Base-by-base conservation (phyloP, 495 filamentous ascomycete genomes). In the Penicillium waksmanii region DNA sequence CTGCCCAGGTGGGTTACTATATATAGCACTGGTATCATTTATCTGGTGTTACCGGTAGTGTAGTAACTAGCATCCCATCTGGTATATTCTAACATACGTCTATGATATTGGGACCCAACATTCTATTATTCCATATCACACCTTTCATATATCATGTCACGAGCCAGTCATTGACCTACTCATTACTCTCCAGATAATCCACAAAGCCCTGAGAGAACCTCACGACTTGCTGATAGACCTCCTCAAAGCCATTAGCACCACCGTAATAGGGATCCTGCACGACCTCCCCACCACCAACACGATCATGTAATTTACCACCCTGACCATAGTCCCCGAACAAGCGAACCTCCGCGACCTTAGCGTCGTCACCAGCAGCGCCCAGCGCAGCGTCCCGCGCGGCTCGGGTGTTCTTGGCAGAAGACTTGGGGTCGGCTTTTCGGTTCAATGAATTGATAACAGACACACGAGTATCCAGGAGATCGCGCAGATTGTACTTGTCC, bases 181-280 rank as follows among this genome's bases (percentile, higher is more conserved):
- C 49, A 15, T 63, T 62, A 52, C 68, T 75, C 58, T 76, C 71
- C 40, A 80, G 42, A 49, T 82, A 69, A 48, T 80, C 75, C 51
- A 96, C 60, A 66, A 96, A 92, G 53, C 88, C 89, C 67, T 82
- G 84, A 27, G 91, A 90, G 69, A 97, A 97, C 55, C 89, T 79
- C 36, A 82, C 75, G 51, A 88, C 85, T 77, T 97, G 95, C 71
- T 93, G 85, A 71, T 89, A 96, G 31, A 93, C 91, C 66, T 84
- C 84, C 60, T 91, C 88, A 67, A 98, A 98, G 5, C 92, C 92
- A 57, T 92, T 82, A 4, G 78, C 80, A 6, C 84, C 92, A 9
- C 91, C 92, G 76, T 98, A 97, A 68, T 98, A 98, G 9, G 95
- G 95, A 68, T 98, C 95, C 60, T 83, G 77, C n/a, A 97, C 87